These are phyloP conservation scores for Paraglomus brasilianum DNA, from an alignment of 192 early-diverging fungal species.

Conservation along the genomic window DNA sequence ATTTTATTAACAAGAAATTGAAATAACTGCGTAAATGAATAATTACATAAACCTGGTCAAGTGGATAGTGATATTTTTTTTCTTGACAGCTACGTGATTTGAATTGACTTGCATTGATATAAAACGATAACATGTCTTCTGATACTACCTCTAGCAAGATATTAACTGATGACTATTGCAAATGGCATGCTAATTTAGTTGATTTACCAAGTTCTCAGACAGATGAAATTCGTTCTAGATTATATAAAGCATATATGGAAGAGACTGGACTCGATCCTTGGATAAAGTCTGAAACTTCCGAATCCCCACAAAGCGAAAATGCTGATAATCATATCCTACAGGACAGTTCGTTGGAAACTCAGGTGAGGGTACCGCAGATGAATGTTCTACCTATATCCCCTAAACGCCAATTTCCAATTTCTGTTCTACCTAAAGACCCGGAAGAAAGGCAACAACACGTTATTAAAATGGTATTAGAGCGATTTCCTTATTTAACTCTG, in stretches of 20 bases:
- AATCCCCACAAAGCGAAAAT: conserved; percentile 10
- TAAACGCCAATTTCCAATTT: conserved; percentile 18
- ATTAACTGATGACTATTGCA: no score
- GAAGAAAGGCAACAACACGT: conserved; percentile 12
- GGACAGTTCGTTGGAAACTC: conserved; percentile 15
- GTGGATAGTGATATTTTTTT: conserved; percentile 17
- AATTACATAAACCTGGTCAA: conserved; percentile 5
- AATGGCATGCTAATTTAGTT: conserved; percentile 13
- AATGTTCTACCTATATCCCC: conserved; percentile 19
- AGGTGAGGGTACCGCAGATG: conserved; percentile 18
- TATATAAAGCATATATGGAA: conserved; percentile 23
- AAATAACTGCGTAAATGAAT: neutral
- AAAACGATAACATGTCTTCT: no score
- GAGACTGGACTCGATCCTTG: conserved; percentile 25
- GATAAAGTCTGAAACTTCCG: conserved; percentile 21
- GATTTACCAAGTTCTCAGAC: conserved; percentile 14
- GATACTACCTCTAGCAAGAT: no score
- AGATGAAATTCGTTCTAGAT: conserved; percentile 18
- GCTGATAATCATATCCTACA: conserved; percentile 23
- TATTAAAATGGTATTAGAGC: conserved; percentile 9
- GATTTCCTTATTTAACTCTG: neutral
- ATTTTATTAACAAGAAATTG: no score
- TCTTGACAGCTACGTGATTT: conserved; percentile 11
- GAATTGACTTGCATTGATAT: conserved; percentile 17
- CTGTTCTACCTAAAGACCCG: conserved; percentile 21